phyloP scores from a whole-genome alignment of 2,329 filamentous ascomycete genomes.

The Hymenoscyphus linearis region DNA sequence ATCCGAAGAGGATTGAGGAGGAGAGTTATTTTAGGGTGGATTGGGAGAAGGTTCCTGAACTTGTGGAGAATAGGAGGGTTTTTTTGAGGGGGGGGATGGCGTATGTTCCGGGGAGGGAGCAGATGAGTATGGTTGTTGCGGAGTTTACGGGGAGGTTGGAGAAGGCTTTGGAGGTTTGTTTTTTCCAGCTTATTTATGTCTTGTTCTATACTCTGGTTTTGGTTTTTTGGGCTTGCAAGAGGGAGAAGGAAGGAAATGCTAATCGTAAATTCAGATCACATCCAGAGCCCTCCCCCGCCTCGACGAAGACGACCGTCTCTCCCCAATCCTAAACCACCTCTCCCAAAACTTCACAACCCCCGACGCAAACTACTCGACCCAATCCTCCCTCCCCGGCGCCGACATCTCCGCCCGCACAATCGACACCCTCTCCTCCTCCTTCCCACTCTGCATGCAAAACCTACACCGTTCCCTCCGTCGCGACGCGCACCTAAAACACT shows the following conservation, averaged over 20 bases:
- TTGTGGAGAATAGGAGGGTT: slow-evolving; percentile 75
- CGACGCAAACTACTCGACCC: slow-evolving; percentile 71
- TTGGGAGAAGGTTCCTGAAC: slow-evolving; percentile 86
- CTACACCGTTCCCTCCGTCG: slow-evolving; percentile 81
- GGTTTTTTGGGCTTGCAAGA: no score
- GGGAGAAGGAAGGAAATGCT: background rate
- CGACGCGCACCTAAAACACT: slow-evolving; percentile 90
- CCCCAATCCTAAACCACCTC: slow-evolving; percentile 71
- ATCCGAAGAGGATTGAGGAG: slow-evolving; percentile 55
- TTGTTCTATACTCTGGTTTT: no score
- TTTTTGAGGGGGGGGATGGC: slow-evolving; percentile 78
- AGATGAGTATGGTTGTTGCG: slow-evolving; percentile 80
- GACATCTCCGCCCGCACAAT: slow-evolving; percentile 75
- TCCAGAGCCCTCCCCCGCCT: slow-evolving; percentile 85
- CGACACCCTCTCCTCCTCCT: slow-evolving; percentile 73
- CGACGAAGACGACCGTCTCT: slow-evolving; percentile 91
- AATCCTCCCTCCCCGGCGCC: slow-evolving; percentile 58
- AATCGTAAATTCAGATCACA: slow-evolving; percentile 55
- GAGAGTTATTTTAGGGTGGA: slow-evolving; percentile 95
- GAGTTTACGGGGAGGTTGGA: slow-evolving; percentile 81
- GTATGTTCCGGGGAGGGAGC: slow-evolving; percentile 82
- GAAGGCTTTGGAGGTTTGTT: slow-evolving; percentile 68
- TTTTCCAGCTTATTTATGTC: background rate
- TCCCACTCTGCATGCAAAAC: slow-evolving; percentile 91
- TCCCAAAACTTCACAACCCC: slow-evolving; percentile 94